Evolutionary conservation across 371 early-diverging fungal genomes (phyloP), one percentile per base, ranked within the genome.

Genomic region (Mucor irregularis): DNA sequence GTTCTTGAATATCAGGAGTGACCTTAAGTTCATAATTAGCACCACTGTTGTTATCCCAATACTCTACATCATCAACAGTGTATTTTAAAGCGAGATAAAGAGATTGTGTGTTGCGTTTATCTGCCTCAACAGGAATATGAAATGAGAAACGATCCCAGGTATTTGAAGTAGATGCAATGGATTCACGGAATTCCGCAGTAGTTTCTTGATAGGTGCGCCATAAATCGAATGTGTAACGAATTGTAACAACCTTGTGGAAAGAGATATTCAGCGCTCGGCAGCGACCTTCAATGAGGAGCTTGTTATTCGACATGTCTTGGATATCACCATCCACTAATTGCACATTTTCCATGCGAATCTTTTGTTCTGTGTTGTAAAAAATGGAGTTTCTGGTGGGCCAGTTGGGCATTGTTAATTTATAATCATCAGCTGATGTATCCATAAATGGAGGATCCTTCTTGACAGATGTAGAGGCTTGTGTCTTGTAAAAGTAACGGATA

Each of bases 21-120:
- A 80, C 61, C 28, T 77, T 65, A 31, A 84, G 53, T 52, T 83
- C 78, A 70, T 90, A 90, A 68, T 91, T 90, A 43, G 64, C 59
- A 10, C 89, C 89, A 31, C 65, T 66, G 71, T 92, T 90, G 69
- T 89, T 92, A 71, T 93, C 94, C 94, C 94, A 93, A 59, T 73
- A 80, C 56, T 87, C 87, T 28, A 73, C 69, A 31, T 81, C 82
- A 47, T 72, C 68, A 24, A 90, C 89, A 14, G 70, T 66, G 56
- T 90, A 76, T 24, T 55, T 51, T 0, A 76, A 31, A 5, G 69
- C 71, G 14, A 73, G 24, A 38, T 64, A 73, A 8, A 71, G 17
- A 8, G 53, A 45, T 52, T 65, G 62, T 34, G 43, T 22, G 82
- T 39, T 71, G 47, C 22, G 81, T 67, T 35, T 86, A n/a, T n/a